These are phyloP conservation scores for Elaphomyces granulatus DNA, from an alignment of 495 filamentous ascomycete genomes.

Conservation along the genomic window DNA sequence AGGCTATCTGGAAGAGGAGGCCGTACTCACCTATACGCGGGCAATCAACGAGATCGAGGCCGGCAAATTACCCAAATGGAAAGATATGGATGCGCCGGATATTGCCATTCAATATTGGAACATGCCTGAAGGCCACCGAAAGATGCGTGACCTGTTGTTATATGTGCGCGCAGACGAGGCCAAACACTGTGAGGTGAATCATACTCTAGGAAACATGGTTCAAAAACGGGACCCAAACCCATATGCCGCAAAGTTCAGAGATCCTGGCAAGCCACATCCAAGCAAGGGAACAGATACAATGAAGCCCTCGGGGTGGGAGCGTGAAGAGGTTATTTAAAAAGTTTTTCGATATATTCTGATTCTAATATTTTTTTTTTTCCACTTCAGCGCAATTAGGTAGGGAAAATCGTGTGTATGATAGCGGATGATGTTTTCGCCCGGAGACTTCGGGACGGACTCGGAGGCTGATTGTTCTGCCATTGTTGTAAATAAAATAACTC, in stretches of 20 bases:
- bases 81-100: slow-evolving; percentile 62
- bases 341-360: neutral
- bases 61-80: slow-evolving; percentile 73
- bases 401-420: too few species aligned
- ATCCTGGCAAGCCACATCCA: slow-evolving; percentile 47
- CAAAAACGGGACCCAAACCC: slow-evolving; percentile 82
- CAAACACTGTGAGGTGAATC: slow-evolving; percentile 96
- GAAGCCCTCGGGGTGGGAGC: slow-evolving; percentile 64
- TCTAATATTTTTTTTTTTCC: too few species aligned
- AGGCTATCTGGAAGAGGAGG: slow-evolving; percentile 93
- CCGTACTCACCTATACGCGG: slow-evolving; percentile 86
- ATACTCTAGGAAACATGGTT: slow-evolving; percentile 75
- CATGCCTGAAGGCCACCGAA: slow-evolving; percentile 71
- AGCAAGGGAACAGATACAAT: slow-evolving; percentile 53
- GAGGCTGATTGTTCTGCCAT: too few species aligned
- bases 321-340: slow-evolving; percentile 61
- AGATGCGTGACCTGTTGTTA: slow-evolving; percentile 71
- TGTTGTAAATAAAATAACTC: too few species aligned
- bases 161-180: slow-evolving; percentile 92
- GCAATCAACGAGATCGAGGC: slow-evolving; percentile 73
- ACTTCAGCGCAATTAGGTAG: too few species aligned
- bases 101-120: slow-evolving; percentile 85
- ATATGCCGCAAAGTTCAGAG: slow-evolving; percentile 63
- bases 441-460: too few species aligned
- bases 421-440: too few species aligned